Percentiles rank a stretch among this genome's conserved stretches.
Evolutionary conservation across 2,329 filamentous ascomycete genomes (phyloP).

Genomic region (Neofusicoccum kwambonambiense): DNA sequence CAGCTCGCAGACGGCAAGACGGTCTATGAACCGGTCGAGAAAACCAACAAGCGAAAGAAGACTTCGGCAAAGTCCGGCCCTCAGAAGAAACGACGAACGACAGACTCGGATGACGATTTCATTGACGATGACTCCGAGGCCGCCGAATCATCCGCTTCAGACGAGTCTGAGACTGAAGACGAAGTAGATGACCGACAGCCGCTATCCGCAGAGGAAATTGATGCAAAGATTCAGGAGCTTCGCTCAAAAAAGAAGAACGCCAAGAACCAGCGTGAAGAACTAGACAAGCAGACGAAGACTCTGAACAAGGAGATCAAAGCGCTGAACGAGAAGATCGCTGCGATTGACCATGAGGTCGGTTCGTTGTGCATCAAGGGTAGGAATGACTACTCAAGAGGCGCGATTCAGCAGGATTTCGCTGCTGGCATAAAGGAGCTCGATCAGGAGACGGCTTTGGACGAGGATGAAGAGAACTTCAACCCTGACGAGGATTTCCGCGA

Average conservation of each 20-base stretch:
- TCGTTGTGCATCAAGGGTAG: constrained; percentile 53
- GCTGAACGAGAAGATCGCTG: constrained; percentile 30
- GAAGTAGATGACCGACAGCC: constrained; percentile 29
- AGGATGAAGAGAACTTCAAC: constrained; percentile 56
- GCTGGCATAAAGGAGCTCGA: constrained; percentile 61
- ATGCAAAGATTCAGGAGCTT: constrained; percentile 45
- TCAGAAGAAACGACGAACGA: constrained; percentile 22
- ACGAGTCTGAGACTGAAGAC: constrained; percentile 22
- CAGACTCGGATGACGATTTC: constrained; percentile 24
- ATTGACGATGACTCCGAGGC: constrained; percentile 23
- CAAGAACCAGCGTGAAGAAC: constrained; percentile 29
- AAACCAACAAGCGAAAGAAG: constrained; percentile 39
- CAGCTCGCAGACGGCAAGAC: constrained; percentile 41
- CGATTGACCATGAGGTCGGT: constrained; percentile 36
- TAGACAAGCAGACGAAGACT: constrained; percentile 33
- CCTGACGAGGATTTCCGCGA: constrained; percentile 56
- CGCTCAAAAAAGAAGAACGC: constrained; percentile 45
- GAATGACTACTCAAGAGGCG: constrained; percentile 55
- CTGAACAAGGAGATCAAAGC: constrained; percentile 29
- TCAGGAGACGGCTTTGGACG: constrained; percentile 53
- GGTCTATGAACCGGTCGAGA: constrained; percentile 39
- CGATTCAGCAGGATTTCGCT: constrained; percentile 60
- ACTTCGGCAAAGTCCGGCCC: background rate
- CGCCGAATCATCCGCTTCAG: constrained; percentile 7
- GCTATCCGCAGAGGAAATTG: constrained; percentile 43